Evolutionary conservation across 441 rosid genomes (phyloP), one percentile per base, ranked within the genome.

Genomic region (Pelargonium fulgidum): DNA sequence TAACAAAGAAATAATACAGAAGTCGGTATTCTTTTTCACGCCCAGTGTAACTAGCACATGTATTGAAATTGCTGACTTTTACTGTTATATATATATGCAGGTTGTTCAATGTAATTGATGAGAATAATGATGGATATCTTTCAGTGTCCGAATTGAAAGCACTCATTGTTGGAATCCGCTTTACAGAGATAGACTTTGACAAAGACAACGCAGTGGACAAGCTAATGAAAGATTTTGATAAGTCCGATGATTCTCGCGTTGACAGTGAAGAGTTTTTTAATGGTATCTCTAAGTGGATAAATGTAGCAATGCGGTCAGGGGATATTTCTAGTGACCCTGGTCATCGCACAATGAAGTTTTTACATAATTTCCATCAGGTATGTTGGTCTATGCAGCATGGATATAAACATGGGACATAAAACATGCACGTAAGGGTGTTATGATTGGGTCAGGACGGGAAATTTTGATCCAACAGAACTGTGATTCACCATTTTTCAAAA

Each of bases 141-240:
- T 91, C 92, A 64, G 70, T 75, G 5, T 10, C 85, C 62, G 97
- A 93, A 68, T 77, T 93, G n/a, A 93, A 79, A 78, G 99, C 99
- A 20, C 77, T 93, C 54, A 83, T 93, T 19, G 71, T 91, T 42
- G 99, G 99, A 24, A 91, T 93, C 56, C 85, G 76, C 52, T 93
- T 93, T 74, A 91, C 84, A 20, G 97, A 91, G 71, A 81, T 93
- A 22, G 85, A 91, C 79, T 82, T 91, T 58, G 80, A 93, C 80
- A 77, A 70, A 45, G 90, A 91, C 22, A 87, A 85, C 77, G 95
- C 96, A 17, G 89, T 83, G 33, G 54, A 54, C 10, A 88, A 79
- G 76, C 33, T 93, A 64, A 74, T 93, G 80, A 75, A 67, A 64
- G 99, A 93, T 75, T 91, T 93, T 44, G 96, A 93, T 73, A 73